Conservation (phyloP, 2,329 filamentous ascomycete genomes). For the Arthrinium phaeospermum region DNA sequence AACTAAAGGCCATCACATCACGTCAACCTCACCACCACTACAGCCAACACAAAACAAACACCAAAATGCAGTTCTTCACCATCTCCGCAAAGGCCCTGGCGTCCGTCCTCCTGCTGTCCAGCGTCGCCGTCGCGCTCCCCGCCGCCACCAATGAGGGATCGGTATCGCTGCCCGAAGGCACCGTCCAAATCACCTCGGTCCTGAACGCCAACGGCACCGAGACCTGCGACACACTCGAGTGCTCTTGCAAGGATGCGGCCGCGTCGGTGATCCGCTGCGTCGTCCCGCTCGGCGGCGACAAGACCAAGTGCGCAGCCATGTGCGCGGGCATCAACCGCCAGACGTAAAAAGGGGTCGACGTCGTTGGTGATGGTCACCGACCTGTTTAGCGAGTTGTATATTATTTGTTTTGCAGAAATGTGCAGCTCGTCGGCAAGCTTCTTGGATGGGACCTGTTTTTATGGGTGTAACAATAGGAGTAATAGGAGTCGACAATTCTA, state of each 20-base stretch:
- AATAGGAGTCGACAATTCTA: background rate
- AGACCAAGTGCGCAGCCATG: background rate
- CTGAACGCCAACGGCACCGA: background rate
- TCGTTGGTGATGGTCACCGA: background rate
- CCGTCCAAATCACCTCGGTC: background rate
- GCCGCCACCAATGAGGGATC: background rate
- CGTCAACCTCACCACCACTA: background rate
- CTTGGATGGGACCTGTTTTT: background rate
- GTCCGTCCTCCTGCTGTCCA: background rate
- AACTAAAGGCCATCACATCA: background rate
- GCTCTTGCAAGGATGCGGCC: background rate
- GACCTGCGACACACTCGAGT: background rate
- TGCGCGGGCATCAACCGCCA: background rate
- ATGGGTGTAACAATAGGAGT: background rate
- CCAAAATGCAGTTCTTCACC: background rate
- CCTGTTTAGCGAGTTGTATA: too few species aligned
- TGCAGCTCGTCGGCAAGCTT: too few species aligned
- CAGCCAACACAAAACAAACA: background rate
- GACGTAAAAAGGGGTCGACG: background rate
- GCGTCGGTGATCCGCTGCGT: background rate
- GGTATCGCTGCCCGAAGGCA: background rate
- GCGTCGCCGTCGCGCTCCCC: background rate
- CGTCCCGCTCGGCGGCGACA: conserved; percentile 1
- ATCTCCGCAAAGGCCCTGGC: background rate
- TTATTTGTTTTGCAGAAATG: background rate